A percentile compares a stretch with the other conserved stretches of the same genome.
Evolutionary conservation across 352 stramenopile species (phyloP).

Genomic region (Pythium rishiriense): DNA sequence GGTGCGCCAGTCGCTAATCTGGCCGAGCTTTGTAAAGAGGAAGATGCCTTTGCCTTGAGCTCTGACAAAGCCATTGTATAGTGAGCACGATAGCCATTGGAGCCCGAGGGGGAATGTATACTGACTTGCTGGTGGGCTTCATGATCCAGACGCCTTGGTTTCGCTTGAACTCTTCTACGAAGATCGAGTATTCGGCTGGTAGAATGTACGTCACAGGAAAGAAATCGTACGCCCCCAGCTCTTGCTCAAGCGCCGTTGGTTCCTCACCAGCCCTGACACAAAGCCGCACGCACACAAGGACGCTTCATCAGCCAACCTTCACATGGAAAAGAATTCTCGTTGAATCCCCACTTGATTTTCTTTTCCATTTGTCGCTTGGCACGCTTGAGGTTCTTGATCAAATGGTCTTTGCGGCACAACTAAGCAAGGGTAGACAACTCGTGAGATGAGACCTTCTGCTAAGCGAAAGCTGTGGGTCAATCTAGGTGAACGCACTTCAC

Average conservation of each 20-base stretch:
- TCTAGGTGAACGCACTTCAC: constrained; percentile 40
- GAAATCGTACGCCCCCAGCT: constrained; percentile 83
- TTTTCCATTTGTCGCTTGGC: constrained; percentile 81
- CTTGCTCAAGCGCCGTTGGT: constrained; percentile 16
- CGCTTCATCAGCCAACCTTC: background rate
- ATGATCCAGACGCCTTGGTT: constrained; percentile 95
- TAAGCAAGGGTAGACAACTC: constrained; percentile 19
- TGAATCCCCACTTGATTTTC: constrained; percentile 50
- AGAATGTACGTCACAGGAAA: constrained; percentile 94
- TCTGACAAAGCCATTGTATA: constrained; percentile 29
- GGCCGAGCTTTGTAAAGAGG: constrained; percentile 91
- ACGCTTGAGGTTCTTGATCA: constrained; percentile 96
- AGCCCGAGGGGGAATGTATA: background rate
- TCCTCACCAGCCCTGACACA: constrained; percentile 47
- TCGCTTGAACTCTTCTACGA: constrained; percentile 94
- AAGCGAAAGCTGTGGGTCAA: background rate
- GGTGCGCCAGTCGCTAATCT: constrained; percentile 94
- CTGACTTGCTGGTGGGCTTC: constrained; percentile 93
- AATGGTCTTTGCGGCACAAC: constrained; percentile 92
- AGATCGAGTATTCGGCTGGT: constrained; percentile 93
- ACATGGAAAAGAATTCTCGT: background rate
- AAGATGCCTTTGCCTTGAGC: constrained; percentile 93
- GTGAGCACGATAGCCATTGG: background rate
- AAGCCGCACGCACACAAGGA: background rate
- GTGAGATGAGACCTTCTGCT: background rate